A percentile compares a stretch with the other conserved stretches of the same genome.
phyloP scores from a whole-genome alignment of 2,329 filamentous ascomycete genomes.

The Ophiostoma sp. region DNA sequence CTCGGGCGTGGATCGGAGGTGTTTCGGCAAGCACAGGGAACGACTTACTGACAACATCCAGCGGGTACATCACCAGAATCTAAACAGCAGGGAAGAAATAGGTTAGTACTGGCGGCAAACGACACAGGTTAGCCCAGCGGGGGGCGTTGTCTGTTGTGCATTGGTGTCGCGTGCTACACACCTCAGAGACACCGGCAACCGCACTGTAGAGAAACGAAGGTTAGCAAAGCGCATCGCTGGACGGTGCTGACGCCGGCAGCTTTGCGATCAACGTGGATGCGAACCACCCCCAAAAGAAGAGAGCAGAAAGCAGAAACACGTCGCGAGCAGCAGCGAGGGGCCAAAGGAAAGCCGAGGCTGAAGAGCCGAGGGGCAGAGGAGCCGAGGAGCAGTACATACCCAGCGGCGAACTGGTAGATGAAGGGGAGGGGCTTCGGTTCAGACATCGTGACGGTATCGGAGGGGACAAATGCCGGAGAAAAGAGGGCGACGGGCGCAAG shows the following conservation, averaged over 20 bases:
- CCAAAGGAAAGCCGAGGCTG: not conserved
- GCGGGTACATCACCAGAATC: constrained; percentile 94
- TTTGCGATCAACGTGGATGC: too few species aligned
- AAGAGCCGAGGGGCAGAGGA: not conserved
- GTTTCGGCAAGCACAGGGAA: not conserved
- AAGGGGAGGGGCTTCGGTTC: constrained; percentile 73
- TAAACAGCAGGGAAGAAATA: constrained; percentile 35
- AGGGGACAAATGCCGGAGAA: not conserved
- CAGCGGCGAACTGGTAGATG: constrained; percentile 90
- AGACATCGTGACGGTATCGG: constrained; percentile 49
- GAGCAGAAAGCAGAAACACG: not conserved
- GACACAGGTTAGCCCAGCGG: not conserved
- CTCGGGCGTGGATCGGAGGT: not conserved
- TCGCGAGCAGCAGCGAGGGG: not conserved
- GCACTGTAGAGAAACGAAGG: constrained; percentile 54
- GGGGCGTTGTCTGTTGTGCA: not conserved
- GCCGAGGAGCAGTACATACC: constrained; percentile 38
- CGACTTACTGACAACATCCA: constrained; percentile 97
- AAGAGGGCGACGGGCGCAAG: too few species aligned
- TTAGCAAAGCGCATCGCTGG: constrained; percentile 27
- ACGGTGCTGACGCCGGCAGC: too few species aligned
- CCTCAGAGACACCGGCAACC: constrained; percentile 96
- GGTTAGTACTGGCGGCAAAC: constrained; percentile 19
- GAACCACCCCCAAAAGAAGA: too few species aligned
- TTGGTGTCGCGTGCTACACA: constrained; percentile 43